Percentiles rank a stretch among this genome's conserved stretches.
Conservation (phyloP, 2,329 filamentous ascomycete genomes). For the Sphaerulina musiva region DNA sequence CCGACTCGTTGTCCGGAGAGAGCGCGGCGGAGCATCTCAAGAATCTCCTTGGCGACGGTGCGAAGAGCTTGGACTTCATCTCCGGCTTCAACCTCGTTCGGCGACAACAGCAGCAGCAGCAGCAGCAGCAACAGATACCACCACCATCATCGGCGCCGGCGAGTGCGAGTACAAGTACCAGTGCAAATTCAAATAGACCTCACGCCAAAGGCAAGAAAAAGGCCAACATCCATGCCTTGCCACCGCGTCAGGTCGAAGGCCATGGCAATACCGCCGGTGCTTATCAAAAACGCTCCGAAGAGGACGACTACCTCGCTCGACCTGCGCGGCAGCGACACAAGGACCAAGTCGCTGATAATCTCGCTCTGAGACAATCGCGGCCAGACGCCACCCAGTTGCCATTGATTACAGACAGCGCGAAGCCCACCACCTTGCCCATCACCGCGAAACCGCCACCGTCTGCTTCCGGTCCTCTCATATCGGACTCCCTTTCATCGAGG, state of each 20-base stretch:
- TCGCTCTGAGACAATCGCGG: conserved; percentile 46
- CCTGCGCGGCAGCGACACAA: conserved; percentile 37
- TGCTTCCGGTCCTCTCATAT: conserved; percentile 72
- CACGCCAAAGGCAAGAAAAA: conserved; percentile 43
- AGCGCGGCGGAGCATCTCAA: conserved; percentile 79
- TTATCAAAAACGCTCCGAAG: conserved; percentile 68
- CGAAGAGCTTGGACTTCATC: conserved; percentile 66
- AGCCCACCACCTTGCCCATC: conserved; percentile 39
- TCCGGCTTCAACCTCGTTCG: conserved; percentile 63
- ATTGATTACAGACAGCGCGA: conserved; percentile 41
- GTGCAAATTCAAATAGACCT: conserved; percentile 1
- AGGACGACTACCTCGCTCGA: conserved; percentile 68
- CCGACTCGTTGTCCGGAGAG: conserved; percentile 65
- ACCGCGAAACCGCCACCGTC: conserved; percentile 54
- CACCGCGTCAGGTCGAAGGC: conserved; percentile 47
- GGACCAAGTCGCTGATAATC: conserved; percentile 38
- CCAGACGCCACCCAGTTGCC: conserved; percentile 43
- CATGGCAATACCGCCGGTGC: conserved; percentile 59
- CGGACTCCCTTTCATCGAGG: conserved; percentile 54
- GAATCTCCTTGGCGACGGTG: conserved; percentile 80
- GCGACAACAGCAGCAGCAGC: conserved; percentile 35
- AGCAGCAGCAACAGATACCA: conserved; percentile 24
- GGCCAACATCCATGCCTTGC: conserved; percentile 33
- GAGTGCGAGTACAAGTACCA: not conserved
- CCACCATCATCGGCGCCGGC: too few species aligned